Base-by-base conservation (phyloP, 2,329 filamentous ascomycete genomes). In the Emergomyces pasteurianus region DNA sequence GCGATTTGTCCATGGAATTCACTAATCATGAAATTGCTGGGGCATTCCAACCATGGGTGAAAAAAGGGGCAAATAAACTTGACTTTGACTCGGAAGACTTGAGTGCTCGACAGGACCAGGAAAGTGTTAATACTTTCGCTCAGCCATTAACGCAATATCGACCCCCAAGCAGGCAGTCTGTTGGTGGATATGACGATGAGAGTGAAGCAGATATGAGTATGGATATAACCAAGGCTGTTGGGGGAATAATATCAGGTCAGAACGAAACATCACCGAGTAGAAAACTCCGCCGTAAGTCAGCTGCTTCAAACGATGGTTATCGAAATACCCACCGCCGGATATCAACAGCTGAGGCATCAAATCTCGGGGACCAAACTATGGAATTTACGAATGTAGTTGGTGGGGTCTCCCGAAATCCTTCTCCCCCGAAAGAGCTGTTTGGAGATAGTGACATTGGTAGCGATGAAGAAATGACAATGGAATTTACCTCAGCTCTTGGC, bases 211-310 rank as follows among this genome's bases (percentile, higher is more conserved):
- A 92, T 46, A 86, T 95, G 80, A 94, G 90, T 26, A 96, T 97
- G 92, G 92, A 97, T 67, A 89, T 96, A 8, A 96, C 92, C 1
- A 85, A 84, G 60, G 89, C 85, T 9, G 79, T 95, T 59, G 92
- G 92, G 9, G 83, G 86, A 2, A 96, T 97, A 59, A 74, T 96
- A 23, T 76, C 80, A 5, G 64, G 63, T 28, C 26, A 55, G 46
- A n/a, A 58, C 31, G 52, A 46, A 42, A n/a, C 55, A 38, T 49
- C 46, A 49, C 65, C 65, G 14, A 64, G 65, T 16, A 55, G 52
- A 56, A 63, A 62, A 64, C 62, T 71, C 61, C 63, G 67, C 61
- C 64, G 70, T 21, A 73, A 73, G 60, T 72, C 73, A 28, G 63
- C 70, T 31, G 47, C 57, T 8, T 66, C 62, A 65, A 67, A 65